A percentile compares a stretch with the other conserved stretches of the same genome.
phyloP scores from a whole-genome alignment of 2,329 filamentous ascomycete genomes.

The Nemania diffusa region DNA sequence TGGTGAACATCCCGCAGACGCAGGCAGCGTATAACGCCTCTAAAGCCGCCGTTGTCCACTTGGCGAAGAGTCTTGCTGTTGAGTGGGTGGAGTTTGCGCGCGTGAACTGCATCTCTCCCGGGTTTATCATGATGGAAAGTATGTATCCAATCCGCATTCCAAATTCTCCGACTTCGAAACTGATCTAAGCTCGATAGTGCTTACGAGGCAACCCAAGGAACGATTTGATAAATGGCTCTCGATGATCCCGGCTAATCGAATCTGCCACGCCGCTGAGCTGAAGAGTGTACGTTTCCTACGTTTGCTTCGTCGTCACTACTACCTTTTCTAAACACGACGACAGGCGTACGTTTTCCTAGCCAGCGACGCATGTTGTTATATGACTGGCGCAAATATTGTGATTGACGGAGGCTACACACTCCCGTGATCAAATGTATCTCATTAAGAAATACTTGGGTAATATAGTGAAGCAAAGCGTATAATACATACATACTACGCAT shows the following conservation, averaged over 20 bases:
- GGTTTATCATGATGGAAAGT: slow-evolving; percentile 50
- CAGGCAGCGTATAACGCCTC: slow-evolving; percentile 31
- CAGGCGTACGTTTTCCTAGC: slow-evolving; percentile 52
- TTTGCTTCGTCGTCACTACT: background rate
- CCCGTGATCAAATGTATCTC: slow-evolving; percentile 37
- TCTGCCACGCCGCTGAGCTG: slow-evolving; percentile 50
- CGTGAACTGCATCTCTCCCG: slow-evolving; percentile 55
- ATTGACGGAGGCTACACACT: slow-evolving; percentile 49
- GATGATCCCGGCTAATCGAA: slow-evolving; percentile 47
- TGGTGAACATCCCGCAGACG: slow-evolving; percentile 32
- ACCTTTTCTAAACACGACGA: background rate
- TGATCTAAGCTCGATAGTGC: slow-evolving; percentile 38
- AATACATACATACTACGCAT: too few relatives aligned
- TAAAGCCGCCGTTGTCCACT: slow-evolving; percentile 51
- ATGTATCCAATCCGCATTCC: slow-evolving; percentile 26
- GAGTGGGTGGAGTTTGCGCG: slow-evolving; percentile 57
- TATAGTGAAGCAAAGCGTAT: too few relatives aligned
- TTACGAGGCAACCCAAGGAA: slow-evolving; percentile 47
- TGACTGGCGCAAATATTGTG: slow-evolving; percentile 50
- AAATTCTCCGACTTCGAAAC: background rate
- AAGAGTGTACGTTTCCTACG: slow-evolving; percentile 42
- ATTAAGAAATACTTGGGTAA: too few relatives aligned
- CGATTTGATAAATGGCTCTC: slow-evolving; percentile 46
- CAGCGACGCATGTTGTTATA: slow-evolving; percentile 54
- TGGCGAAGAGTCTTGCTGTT: slow-evolving; percentile 55